Evolutionary conservation across 2,329 filamentous ascomycete species (phyloP).

Genomic region (Paraphaeosphaeria sporulosa): DNA sequence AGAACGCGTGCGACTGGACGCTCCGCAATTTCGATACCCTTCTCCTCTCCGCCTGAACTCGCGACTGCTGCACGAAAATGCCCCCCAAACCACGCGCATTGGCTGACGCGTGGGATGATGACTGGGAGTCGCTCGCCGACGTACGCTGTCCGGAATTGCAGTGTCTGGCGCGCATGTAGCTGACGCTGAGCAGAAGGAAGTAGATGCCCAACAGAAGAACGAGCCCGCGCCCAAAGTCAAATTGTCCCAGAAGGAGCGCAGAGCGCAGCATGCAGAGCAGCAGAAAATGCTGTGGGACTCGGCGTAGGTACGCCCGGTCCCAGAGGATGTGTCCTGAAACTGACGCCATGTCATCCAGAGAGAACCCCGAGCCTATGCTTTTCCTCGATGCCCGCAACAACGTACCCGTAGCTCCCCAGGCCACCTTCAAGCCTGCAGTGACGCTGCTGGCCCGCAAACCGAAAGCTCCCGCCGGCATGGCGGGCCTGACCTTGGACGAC

Average conservation of each 20-base stretch:
- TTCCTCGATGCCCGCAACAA: constrained; percentile 73
- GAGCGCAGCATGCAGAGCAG: constrained; percentile 80
- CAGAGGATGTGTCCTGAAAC: constrained; percentile 3
- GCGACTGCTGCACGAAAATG: constrained; percentile 17
- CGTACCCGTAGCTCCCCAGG: constrained; percentile 72
- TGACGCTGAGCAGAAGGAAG: constrained; percentile 43
- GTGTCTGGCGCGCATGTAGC: constrained; percentile 14
- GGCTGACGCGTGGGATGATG: constrained; percentile 80
- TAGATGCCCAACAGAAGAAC: constrained; percentile 48
- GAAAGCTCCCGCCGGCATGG: constrained; percentile 59
- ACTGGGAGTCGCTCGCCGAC: constrained; percentile 86
- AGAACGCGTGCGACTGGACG: not conserved
- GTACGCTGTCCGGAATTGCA: constrained; percentile 48
- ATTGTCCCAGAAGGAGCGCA: constrained; percentile 76
- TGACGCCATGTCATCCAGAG: constrained; percentile 57
- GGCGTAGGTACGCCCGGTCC: constrained; percentile 65
- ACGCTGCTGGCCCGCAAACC: constrained; percentile 88
- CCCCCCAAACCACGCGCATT: constrained; percentile 54
- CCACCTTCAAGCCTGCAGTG: constrained; percentile 80
- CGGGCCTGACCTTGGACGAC: constrained; percentile 41
- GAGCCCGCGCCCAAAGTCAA: constrained; percentile 54
- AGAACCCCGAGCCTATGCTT: constrained; percentile 76
- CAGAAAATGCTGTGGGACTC: constrained; percentile 90
- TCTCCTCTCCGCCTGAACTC: not conserved
- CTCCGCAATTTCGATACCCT: not conserved